A percentile compares a stretch with the other conserved stretches of the same genome.
phyloP scores from a whole-genome alignment of 2,329 filamentous ascomycete species.

The Venturia aucupariae region DNA sequence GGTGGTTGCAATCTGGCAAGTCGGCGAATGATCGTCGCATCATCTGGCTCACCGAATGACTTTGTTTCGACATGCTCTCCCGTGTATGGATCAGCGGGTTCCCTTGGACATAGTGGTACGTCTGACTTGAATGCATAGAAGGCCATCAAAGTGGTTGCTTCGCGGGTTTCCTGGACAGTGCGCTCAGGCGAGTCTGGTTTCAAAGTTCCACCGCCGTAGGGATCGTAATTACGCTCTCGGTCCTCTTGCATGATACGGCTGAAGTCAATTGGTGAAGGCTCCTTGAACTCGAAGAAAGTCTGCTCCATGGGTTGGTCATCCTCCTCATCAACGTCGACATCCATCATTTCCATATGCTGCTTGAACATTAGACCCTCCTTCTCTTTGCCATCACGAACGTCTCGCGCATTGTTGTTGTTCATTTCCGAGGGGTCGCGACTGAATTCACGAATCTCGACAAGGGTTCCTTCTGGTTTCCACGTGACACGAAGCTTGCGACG shows the following conservation, averaged over 20 bases:
- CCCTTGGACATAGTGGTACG: slow-evolving; percentile 38
- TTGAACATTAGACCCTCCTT: slow-evolving; percentile 50
- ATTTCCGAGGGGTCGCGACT: slow-evolving; percentile 65
- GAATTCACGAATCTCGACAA: slow-evolving; percentile 61
- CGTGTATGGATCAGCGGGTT: slow-evolving; percentile 30
- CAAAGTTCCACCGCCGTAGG: slow-evolving; percentile 35
- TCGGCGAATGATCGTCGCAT: slow-evolving; percentile 15
- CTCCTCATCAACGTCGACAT: slow-evolving; percentile 36
- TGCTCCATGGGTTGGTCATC: slow-evolving; percentile 46
- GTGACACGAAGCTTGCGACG: slow-evolving; percentile 60
- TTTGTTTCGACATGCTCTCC: slow-evolving; percentile 19
- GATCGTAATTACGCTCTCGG: slow-evolving; percentile 35
- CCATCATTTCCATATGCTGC: slow-evolving; percentile 55
- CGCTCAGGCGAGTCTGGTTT: slow-evolving; percentile 34
- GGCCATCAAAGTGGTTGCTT: slow-evolving; percentile 38
- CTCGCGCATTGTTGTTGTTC: slow-evolving; percentile 58
- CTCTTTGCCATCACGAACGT: slow-evolving; percentile 58
- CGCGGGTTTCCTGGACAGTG: slow-evolving; percentile 34
- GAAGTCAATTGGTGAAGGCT: slow-evolving; percentile 35
- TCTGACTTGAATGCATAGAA: slow-evolving; percentile 36
- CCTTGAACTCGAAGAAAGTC: slow-evolving; percentile 26
- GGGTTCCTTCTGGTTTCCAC: slow-evolving; percentile 58
- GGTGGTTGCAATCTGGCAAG: not conserved
- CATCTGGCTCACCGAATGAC: slow-evolving; percentile 32
- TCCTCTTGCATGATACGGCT: slow-evolving; percentile 31